Percentiles rank a stretch among this genome's conserved stretches.
These are phyloP conservation scores for Yueomyces sinensis DNA, from an alignment of 805 yeast species.

Conservation along the genomic window DNA sequence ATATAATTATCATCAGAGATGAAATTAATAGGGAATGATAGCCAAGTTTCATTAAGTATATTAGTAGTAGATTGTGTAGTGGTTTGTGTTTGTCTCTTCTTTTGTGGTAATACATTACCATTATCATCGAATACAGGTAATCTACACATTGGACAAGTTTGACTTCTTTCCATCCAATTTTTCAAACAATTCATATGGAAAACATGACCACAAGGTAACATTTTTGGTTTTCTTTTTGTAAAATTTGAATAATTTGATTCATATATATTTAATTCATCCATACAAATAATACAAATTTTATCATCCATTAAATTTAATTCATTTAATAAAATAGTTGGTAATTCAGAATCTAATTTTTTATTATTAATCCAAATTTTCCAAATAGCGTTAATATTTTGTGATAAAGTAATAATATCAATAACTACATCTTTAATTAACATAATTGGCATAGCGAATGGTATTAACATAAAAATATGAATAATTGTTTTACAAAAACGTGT, in stretches of 20 bases:
- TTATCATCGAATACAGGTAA: conserved; percentile 41
- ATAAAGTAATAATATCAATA: conserved; percentile 22
- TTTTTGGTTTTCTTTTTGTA: conserved; percentile 44
- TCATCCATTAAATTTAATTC: conserved; percentile 59
- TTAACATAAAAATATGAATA: conserved; percentile 33
- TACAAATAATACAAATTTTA: conserved; percentile 70
- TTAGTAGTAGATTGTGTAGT: no score
- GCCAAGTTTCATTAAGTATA: conserved; percentile 6
- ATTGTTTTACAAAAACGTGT: conserved; percentile 35
- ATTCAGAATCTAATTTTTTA: conserved; percentile 47
- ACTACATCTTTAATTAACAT: conserved; percentile 38
- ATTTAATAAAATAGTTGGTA: conserved; percentile 47
- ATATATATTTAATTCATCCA: conserved; percentile 64
- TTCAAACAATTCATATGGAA: conserved; percentile 82
- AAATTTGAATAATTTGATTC: background rate
- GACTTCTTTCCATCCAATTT: conserved; percentile 87
- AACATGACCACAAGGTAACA: conserved; percentile 72
- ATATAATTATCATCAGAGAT: conserved; percentile 2
- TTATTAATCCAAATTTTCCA: conserved; percentile 32
- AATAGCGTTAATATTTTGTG: conserved; percentile 26
- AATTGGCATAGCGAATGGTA: conserved; percentile 33
- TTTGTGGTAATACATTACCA: conserved; percentile 13
- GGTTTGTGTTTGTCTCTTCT: no score
- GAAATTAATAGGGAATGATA: conserved; percentile 8
- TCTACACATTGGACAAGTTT: conserved; percentile 87